Percentiles rank a stretch among this genome's conserved stretches.
phyloP scores from a whole-genome alignment of 768 basidiomycete species.

The Ramaria sp. region DNA sequence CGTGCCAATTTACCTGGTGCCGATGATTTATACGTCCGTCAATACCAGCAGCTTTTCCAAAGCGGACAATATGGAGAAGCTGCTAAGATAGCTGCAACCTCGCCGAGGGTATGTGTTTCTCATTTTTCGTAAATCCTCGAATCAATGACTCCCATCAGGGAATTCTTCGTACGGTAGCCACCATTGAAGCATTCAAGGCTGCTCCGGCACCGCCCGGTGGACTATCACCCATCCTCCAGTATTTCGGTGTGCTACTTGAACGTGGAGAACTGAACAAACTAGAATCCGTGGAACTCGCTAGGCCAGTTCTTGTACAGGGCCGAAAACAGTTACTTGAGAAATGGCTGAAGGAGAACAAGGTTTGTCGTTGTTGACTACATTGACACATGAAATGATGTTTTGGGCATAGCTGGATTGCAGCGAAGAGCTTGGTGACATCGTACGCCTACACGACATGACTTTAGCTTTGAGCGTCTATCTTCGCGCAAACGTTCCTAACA shows the following conservation, averaged over 20 bases:
- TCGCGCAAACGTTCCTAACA: slow-evolving; percentile 95
- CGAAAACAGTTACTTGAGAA: slow-evolving; percentile 96
- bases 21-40: slow-evolving; percentile 90
- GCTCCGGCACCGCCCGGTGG: slow-evolving; percentile 86
- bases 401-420: slow-evolving; percentile 79
- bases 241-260: slow-evolving; percentile 97
- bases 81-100: slow-evolving; percentile 96
- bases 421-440: slow-evolving; percentile 96
- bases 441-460: slow-evolving; percentile 91
- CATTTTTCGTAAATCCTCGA: neutral
- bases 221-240: slow-evolving; percentile 91
- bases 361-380: slow-evolving; percentile 16
- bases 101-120: slow-evolving; percentile 53
- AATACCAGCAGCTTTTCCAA: slow-evolving; percentile 87
- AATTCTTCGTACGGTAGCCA: slow-evolving; percentile 85
- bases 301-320: slow-evolving; percentile 91
- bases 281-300: slow-evolving; percentile 90
- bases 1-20: slow-evolving; percentile 95
- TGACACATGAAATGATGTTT: neutral
- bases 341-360: slow-evolving; percentile 99
- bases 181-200: slow-evolving; percentile 96
- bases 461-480: slow-evolving; percentile 96
- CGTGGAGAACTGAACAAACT: slow-evolving; percentile 96
- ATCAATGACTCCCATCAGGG: slow-evolving; percentile 37
- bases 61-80: slow-evolving; percentile 86